Evolutionary conservation across 1,284 basidiomycete genomes (phyloP).

Genomic region (Ceratobasidium theobromae): DNA sequence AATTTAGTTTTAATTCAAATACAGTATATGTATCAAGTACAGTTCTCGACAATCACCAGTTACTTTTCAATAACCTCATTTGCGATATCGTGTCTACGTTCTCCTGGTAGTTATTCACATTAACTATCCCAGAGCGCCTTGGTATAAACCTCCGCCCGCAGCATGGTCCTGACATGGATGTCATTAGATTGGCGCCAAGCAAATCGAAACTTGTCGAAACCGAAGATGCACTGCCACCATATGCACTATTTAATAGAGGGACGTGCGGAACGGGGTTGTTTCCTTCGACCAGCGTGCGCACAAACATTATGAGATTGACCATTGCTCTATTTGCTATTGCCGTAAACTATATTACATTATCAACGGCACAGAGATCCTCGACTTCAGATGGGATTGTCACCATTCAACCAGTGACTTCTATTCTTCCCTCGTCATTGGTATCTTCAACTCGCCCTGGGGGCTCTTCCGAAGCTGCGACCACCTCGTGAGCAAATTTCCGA

Average conservation of each 20-base stretch:
- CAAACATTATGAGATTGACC: constrained; percentile 5
- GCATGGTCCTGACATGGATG: too few relatives aligned
- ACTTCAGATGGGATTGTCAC: constrained; percentile 8
- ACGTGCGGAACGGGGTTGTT: not conserved
- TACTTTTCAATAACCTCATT: not conserved
- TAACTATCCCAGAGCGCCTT: too few relatives aligned
- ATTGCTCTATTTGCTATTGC: not conserved
- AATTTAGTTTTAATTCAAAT: not conserved
- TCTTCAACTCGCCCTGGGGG: constrained; percentile 22
- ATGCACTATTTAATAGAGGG: not conserved
- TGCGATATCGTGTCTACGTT: too few relatives aligned
- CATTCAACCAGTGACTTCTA: constrained; percentile 23
- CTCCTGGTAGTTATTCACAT: too few relatives aligned
- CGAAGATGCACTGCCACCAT: not conserved
- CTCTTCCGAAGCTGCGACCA: constrained; percentile 7
- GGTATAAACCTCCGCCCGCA: too few relatives aligned
- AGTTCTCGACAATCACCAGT: not conserved
- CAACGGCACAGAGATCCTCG: not conserved
- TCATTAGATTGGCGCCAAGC: not conserved
- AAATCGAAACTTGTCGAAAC: not conserved
- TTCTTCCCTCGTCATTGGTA: constrained; percentile 18
- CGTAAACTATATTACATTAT: not conserved
- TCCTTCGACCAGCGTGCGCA: not conserved
- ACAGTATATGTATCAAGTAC: not conserved
- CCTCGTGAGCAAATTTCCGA: constrained; percentile 9